Conservation (phyloP, 2,329 filamentous ascomycete species). For the Diaporthe vaccinii region DNA sequence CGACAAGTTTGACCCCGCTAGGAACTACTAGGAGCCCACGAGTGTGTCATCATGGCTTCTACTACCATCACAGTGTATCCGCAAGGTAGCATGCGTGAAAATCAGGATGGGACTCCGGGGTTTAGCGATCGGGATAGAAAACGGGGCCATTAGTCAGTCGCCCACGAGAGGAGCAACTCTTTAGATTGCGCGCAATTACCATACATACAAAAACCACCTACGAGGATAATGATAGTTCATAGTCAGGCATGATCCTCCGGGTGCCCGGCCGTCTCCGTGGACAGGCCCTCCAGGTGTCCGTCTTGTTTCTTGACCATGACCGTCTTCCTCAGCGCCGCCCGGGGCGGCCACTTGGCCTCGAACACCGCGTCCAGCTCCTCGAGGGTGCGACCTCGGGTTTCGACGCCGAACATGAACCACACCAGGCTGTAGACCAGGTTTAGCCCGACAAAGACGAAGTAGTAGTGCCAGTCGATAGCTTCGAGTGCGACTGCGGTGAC, state of each 20-base stretch:
- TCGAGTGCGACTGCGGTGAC: conserved; percentile 50
- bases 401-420: conserved; percentile 50
- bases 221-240: conserved; percentile 25
- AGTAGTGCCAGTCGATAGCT: conserved; percentile 49
- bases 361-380: conserved; percentile 61
- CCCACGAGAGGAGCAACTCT: neutral
- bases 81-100: neutral
- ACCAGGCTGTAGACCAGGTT: conserved; percentile 47
- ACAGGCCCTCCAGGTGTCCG: conserved; percentile 20
- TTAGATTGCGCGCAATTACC: conserved; percentile 9
- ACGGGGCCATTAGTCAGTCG: neutral
- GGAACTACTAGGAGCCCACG: conserved; percentile 25
- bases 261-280: neutral
- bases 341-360: conserved; percentile 52
- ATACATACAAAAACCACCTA: conserved; percentile 8
- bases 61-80: neutral
- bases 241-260: conserved; percentile 15
- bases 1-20: conserved; percentile 38
- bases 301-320: conserved; percentile 46
- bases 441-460: conserved; percentile 51
- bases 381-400: conserved; percentile 52
- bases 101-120: neutral
- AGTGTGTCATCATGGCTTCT: too few species aligned
- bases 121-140: neutral
- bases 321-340: conserved; percentile 53